These are phyloP conservation scores for Boletellus ananas DNA, from an alignment of 768 basidiomycete genomes.

Conservation along the genomic window DNA sequence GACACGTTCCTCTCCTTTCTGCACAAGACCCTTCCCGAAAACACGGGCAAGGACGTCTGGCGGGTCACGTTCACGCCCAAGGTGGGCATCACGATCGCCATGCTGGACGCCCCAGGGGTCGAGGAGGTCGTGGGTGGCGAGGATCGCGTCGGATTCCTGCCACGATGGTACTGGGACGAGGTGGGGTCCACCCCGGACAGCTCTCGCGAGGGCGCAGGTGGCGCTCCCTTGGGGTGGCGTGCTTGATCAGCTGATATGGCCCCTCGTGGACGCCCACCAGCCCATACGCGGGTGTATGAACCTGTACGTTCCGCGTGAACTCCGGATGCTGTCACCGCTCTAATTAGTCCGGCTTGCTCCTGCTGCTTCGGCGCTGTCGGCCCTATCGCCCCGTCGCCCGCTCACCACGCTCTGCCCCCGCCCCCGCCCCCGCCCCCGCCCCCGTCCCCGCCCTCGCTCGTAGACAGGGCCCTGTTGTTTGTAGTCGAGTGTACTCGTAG, in stretches of 20 bases:
- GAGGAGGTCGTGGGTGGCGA: conserved; percentile 62
- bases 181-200: conserved; percentile 1
- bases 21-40: conserved; percentile 30
- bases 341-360: conserved; percentile 24
- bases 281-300: conserved; percentile 10
- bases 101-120: conserved; percentile 46
- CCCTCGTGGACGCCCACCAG: conserved; percentile 6
- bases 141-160: conserved; percentile 77
- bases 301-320: conserved; percentile 27
- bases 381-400: conserved; percentile 6
- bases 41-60: conserved; percentile 50
- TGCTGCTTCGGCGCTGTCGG: conserved; percentile 19
- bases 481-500: conserved; percentile 12
- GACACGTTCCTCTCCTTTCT: conserved; percentile 57
- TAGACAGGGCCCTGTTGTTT: no score
- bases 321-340: conserved; percentile 17
- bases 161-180: conserved; percentile 60
- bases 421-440: no score
- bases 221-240: conserved; percentile 20
- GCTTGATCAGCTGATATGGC: conserved; percentile 22
- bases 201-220: conserved; percentile 2
- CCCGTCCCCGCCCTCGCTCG: background rate
- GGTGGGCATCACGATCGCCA: conserved; percentile 48
- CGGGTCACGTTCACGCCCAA: conserved; percentile 62
- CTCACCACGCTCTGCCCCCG: background rate